Conservation (phyloP, 2,329 filamentous ascomycete genomes). For the Ophiostoma novo-ulmi region DNA sequence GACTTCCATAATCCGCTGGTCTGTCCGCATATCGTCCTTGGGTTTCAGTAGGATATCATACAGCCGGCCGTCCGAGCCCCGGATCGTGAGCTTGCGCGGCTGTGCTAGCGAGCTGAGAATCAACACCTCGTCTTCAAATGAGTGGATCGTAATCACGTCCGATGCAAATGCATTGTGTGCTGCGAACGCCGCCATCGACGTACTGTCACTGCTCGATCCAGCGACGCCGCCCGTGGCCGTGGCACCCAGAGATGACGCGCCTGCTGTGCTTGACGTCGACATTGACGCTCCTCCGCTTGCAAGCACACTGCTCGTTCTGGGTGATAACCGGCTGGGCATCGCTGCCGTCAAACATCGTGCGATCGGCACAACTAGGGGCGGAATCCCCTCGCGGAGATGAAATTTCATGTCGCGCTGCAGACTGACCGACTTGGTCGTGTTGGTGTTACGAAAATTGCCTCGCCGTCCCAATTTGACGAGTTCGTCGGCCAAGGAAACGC, state of each 20-base stretch:
- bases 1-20: conserved; percentile 98
- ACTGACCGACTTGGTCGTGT: conserved; percentile 62
- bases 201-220: conserved; percentile 9
- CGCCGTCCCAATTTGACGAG: conserved; percentile 48
- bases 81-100: conserved; percentile 80
- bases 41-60: conserved; percentile 96
- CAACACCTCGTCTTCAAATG: conserved; percentile 80
- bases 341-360: conserved; percentile 79
- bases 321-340: conserved; percentile 49
- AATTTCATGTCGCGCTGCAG: conserved; percentile 75
- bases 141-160: conserved; percentile 75
- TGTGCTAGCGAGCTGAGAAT: conserved; percentile 89
- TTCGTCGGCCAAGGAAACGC: conserved; percentile 48
- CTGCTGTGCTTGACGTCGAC: neutral
- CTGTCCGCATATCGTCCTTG: conserved; percentile 94
- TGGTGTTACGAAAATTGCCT: conserved; percentile 78
- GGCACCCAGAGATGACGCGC: neutral
- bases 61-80: conserved; percentile 79
- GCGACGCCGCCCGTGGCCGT: neutral
- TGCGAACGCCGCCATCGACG: conserved; percentile 40
- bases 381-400: conserved; percentile 76
- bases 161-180: conserved; percentile 82
- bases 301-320: neutral
- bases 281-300: neutral
- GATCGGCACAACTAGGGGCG: conserved; percentile 80